Evolutionary conservation across 306 rosid species (phyloP).

Genomic region (Vigna unguiculata): DNA sequence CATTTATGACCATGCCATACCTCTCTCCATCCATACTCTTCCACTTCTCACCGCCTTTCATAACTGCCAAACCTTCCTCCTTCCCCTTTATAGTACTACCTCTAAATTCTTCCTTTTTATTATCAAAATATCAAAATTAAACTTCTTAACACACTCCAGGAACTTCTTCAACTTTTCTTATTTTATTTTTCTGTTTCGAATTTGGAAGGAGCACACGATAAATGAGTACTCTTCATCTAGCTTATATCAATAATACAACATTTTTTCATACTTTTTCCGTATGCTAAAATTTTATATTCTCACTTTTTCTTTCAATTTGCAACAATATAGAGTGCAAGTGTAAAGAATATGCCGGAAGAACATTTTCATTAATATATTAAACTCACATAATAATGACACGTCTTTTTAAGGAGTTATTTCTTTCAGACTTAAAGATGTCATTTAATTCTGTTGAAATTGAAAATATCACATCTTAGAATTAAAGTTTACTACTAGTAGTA

Average conservation of each 20-base stretch:
- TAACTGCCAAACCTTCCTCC: constrained; percentile 39
- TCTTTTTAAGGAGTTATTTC: not conserved
- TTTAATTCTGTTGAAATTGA: too few relatives aligned
- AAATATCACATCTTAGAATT: too few relatives aligned
- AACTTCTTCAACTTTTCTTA: too few relatives aligned
- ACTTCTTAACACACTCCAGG: too few relatives aligned
- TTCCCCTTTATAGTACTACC: constrained; percentile 26
- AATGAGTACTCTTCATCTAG: too few relatives aligned
- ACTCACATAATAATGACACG: not conserved
- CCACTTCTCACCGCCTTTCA: constrained; percentile 68
- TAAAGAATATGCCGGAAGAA: not conserved
- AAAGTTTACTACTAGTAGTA: too few relatives aligned
- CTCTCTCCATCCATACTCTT: constrained; percentile 27
- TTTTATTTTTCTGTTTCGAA: too few relatives aligned
- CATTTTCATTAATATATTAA: not conserved
- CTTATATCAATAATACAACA: too few relatives aligned
- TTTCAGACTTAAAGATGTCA: not conserved
- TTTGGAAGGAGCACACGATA: too few relatives aligned
- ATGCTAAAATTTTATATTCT: not conserved
- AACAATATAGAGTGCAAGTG: not conserved
- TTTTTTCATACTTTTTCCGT: not conserved
- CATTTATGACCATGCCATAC: constrained; percentile 63
- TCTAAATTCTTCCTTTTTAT: too few relatives aligned
- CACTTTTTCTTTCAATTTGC: not conserved
- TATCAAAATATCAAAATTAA: too few relatives aligned